Evolutionary conservation across 495 filamentous ascomycete genomes (phyloP).

Genomic region (Aspergillus diversus): DNA sequence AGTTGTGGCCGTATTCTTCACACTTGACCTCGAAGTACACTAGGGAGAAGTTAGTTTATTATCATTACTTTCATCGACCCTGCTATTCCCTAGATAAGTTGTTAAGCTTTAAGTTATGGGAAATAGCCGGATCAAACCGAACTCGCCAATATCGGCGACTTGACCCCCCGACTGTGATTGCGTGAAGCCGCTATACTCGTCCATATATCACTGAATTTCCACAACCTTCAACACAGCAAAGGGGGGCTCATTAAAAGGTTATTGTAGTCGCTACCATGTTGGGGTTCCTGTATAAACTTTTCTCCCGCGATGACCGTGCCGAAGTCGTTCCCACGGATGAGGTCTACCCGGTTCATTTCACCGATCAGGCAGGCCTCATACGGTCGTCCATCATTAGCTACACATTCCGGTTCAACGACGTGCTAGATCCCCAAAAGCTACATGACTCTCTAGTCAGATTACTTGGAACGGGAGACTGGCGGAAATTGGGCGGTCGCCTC

Average conservation of each 20-base stretch:
- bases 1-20: no score
- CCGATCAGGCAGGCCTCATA: not conserved
- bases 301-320: not conserved
- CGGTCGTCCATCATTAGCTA: not conserved
- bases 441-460: not conserved
- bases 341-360: not conserved
- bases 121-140: no score
- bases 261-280: no score
- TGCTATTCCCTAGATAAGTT: not conserved
- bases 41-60: not conserved
- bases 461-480: conserved; percentile 1
- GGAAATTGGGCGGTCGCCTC: conserved; percentile 4
- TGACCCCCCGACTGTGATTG: no score
- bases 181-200: no score
- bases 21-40: not conserved
- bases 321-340: not conserved
- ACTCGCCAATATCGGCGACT: no score
- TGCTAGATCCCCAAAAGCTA: conserved; percentile 6
- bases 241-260: no score
- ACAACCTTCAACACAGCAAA: no score
- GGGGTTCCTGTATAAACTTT: not conserved
- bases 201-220: no score
- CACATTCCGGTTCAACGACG: conserved; percentile 5
- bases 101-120: not conserved
- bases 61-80: not conserved